Evolutionary conservation across 2,329 filamentous ascomycete genomes (phyloP).

Genomic region (Talaromyces sp.): DNA sequence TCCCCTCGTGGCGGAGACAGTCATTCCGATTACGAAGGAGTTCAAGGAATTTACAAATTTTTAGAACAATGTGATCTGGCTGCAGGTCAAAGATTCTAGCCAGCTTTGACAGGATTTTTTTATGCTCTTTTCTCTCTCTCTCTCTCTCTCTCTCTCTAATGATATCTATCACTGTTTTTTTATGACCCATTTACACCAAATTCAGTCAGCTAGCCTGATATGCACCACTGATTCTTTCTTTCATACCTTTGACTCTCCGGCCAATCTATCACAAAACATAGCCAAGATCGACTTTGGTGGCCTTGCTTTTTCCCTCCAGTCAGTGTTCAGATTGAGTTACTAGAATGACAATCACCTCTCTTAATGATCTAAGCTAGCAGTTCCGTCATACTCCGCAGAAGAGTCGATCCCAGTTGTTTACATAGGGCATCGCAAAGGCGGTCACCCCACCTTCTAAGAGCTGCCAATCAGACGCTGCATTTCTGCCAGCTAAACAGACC

Average conservation of each 20-base stretch:
- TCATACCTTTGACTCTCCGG: background rate
- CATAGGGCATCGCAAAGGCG: background rate
- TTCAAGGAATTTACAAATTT: constrained; percentile 65
- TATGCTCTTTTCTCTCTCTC: background rate
- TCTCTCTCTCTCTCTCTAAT: background rate
- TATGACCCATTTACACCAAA: background rate
- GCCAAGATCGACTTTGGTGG: background rate
- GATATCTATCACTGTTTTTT: constrained; percentile 11
- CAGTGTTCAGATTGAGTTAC: background rate
- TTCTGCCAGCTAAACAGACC: constrained; percentile 1
- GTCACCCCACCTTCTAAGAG: background rate
- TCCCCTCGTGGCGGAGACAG: constrained; percentile 27
- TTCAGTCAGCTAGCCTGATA: background rate
- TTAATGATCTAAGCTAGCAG: background rate
- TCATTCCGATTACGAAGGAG: constrained; percentile 57
- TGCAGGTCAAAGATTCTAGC: constrained; percentile 27
- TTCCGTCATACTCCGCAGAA: background rate
- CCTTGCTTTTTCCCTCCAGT: background rate
- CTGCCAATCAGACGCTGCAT: background rate
- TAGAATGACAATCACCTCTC: background rate
- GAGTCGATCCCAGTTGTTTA: background rate
- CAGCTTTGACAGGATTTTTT: constrained; percentile 17
- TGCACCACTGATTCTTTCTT: background rate
- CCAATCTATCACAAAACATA: background rate
- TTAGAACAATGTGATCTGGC: constrained; percentile 61